Percentiles rank a stretch among this genome's conserved stretches.
phyloP scores from a whole-genome alignment of 768 basidiomycete species.

The Sarcodon sp. region DNA sequence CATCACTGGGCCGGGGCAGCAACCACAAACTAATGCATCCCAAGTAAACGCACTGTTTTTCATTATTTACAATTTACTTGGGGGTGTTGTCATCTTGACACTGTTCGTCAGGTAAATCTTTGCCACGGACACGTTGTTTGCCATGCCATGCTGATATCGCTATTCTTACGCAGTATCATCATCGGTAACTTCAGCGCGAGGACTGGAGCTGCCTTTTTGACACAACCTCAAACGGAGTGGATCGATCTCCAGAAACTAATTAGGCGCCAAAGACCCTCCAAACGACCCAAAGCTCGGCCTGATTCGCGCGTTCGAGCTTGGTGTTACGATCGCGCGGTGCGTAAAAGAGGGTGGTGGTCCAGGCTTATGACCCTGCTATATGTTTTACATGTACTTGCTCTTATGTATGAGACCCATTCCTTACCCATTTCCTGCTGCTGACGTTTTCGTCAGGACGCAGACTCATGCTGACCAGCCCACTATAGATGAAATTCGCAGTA shows the following conservation, averaged over 20 bases:
- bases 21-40: conserved; percentile 60
- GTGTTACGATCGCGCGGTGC: conserved; percentile 87
- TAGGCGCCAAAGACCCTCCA: conserved; percentile 75
- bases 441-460: conserved; percentile 49
- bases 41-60: conserved; percentile 87
- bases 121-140: neutral
- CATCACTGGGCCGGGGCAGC: conserved; percentile 54
- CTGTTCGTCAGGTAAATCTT: conserved; percentile 72
- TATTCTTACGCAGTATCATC: conserved; percentile 56
- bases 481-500: conserved; percentile 49
- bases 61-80: conserved; percentile 82
- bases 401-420: conserved; percentile 46
- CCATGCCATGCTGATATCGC: conserved; percentile 1
- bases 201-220: conserved; percentile 79
- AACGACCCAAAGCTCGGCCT: conserved; percentile 58
- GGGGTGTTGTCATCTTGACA: conserved; percentile 81
- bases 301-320: conserved; percentile 46
- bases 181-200: conserved; percentile 85
- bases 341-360: conserved; percentile 93
- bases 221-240: conserved; percentile 85
- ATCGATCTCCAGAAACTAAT: conserved; percentile 86
- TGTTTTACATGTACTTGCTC: conserved; percentile 63
- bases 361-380: conserved; percentile 69
- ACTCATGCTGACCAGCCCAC: conserved; percentile 43
- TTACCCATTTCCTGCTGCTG: conserved; percentile 1